phyloP scores from a whole-genome alignment of 495 filamentous ascomycete genomes.

The Penicillium taxi region DNA sequence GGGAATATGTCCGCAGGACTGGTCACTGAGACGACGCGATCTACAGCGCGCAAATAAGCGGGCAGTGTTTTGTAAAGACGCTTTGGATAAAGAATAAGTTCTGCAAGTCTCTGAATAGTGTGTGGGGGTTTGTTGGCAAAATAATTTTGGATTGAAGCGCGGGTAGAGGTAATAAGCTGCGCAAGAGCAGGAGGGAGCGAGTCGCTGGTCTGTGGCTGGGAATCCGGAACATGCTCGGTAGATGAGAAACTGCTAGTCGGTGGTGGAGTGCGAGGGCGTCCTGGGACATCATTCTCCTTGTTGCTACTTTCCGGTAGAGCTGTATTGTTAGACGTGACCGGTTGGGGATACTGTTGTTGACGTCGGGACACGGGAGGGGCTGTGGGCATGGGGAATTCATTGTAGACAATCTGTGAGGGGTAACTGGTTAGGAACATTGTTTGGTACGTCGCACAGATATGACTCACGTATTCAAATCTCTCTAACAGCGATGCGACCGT shows the following conservation, averaged over 20 bases:
- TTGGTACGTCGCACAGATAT: neutral
- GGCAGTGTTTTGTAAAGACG: slow-evolving; percentile 72
- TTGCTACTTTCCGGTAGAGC: slow-evolving; percentile 33
- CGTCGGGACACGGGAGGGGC: slow-evolving; percentile 26
- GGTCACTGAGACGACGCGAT: slow-evolving; percentile 89
- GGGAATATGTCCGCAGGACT: slow-evolving; percentile 74
- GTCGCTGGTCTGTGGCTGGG: slow-evolving; percentile 41
- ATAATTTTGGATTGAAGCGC: slow-evolving; percentile 52
- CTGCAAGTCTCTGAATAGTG: slow-evolving; percentile 85
- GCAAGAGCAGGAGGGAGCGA: slow-evolving; percentile 56
- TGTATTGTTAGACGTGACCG: slow-evolving; percentile 28
- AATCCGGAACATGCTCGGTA: slow-evolving; percentile 38
- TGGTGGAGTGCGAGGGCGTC: slow-evolving; percentile 24
- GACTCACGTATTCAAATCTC: slow-evolving; percentile 46
- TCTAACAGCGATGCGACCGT: slow-evolving; percentile 44
- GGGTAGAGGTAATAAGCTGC: slow-evolving; percentile 57
- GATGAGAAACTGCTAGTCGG: slow-evolving; percentile 29
- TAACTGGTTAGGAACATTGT: slow-evolving; percentile 6
- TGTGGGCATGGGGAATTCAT: slow-evolving; percentile 44
- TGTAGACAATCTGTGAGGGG: slow-evolving; percentile 44
- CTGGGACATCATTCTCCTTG: slow-evolving; percentile 46
- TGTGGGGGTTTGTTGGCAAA: slow-evolving; percentile 78
- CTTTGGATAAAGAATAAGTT: slow-evolving; percentile 73
- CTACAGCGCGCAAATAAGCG: slow-evolving; percentile 81
- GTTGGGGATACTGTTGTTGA: slow-evolving; percentile 19